Evolutionary conservation across 208 protist species (phyloP).

Genomic region (Wallacemonas sp.): DNA sequence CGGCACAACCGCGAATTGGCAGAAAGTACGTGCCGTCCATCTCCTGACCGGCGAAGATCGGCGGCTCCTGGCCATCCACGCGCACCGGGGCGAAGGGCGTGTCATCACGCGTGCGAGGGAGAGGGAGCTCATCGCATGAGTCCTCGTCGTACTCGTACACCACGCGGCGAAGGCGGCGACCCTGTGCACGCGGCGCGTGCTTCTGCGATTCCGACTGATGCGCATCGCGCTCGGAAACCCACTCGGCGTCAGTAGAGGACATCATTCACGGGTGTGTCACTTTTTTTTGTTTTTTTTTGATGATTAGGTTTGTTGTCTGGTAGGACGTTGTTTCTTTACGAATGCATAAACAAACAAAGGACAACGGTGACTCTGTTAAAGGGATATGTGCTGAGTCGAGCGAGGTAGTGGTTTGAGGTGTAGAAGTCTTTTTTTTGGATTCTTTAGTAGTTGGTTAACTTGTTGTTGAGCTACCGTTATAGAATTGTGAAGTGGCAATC

Average conservation of each 20-base stretch:
- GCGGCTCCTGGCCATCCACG: background rate
- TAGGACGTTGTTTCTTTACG: too few species aligned
- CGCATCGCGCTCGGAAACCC: background rate
- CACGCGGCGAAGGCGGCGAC: background rate
- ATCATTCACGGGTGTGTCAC: conserved; percentile 4
- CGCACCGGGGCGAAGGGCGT: background rate
- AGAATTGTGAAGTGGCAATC: too few species aligned
- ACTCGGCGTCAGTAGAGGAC: conserved; percentile 1
- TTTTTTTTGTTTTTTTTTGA: background rate
- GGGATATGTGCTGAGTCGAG: too few species aligned
- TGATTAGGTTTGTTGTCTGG: background rate
- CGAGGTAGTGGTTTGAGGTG: too few species aligned
- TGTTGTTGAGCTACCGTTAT: too few species aligned
- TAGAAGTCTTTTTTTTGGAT: background rate
- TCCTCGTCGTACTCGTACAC: conserved; percentile 17
- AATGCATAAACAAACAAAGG: too few species aligned
- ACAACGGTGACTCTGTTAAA: background rate
- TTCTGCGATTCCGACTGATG: background rate
- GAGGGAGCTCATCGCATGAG: conserved; percentile 6
- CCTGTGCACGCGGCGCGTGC: background rate
- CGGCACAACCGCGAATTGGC: background rate
- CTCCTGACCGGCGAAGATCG: background rate
- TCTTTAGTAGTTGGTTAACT: background rate
- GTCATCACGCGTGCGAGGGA: background rate
- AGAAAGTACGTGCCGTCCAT: background rate